Evolutionary conservation across 2,329 filamentous ascomycete genomes (phyloP).

Genomic region (Coleophoma crateriformis): DNA sequence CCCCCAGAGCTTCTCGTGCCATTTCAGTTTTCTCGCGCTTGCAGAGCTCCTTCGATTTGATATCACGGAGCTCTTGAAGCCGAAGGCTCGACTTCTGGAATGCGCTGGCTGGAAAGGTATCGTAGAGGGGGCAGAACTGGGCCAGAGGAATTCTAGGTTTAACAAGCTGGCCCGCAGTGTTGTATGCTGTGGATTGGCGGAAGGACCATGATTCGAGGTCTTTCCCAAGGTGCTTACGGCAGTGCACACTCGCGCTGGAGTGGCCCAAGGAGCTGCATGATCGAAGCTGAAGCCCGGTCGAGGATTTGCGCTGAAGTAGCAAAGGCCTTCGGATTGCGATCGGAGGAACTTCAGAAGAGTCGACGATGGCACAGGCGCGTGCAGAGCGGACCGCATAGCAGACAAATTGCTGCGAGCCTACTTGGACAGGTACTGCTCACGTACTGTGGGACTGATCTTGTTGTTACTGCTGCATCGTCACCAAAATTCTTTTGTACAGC

Average conservation of each 20-base stretch:
- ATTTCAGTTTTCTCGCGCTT: conserved; percentile 8
- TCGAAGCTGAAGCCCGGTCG: conserved; percentile 21
- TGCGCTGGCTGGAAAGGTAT: neutral
- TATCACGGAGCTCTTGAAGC: conserved; percentile 5
- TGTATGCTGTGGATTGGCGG: conserved; percentile 9
- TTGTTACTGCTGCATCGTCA: too few species aligned
- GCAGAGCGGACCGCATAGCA: conserved; percentile 24
- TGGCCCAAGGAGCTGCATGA: conserved; percentile 13
- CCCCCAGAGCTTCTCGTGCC: conserved; percentile 20
- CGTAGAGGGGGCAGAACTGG: conserved; percentile 8
- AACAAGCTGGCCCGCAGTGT: conserved; percentile 17
- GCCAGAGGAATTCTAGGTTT: conserved; percentile 21
- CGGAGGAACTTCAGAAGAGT: conserved; percentile 67
- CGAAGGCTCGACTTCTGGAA: conserved; percentile 2
- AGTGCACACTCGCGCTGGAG: conserved; percentile 3
- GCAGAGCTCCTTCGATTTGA: conserved; percentile 14
- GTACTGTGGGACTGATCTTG: too few species aligned
- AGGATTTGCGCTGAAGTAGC: conserved; percentile 41
- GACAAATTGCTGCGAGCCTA: neutral
- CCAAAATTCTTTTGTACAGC: neutral
- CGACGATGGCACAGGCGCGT: conserved; percentile 38
- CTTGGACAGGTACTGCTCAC: neutral
- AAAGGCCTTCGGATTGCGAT: conserved; percentile 58
- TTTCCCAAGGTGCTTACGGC: conserved; percentile 5
- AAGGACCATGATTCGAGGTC: conserved; percentile 12